Conservation (phyloP, 2,329 filamentous ascomycete species). For the Calonectria henricotiae region DNA sequence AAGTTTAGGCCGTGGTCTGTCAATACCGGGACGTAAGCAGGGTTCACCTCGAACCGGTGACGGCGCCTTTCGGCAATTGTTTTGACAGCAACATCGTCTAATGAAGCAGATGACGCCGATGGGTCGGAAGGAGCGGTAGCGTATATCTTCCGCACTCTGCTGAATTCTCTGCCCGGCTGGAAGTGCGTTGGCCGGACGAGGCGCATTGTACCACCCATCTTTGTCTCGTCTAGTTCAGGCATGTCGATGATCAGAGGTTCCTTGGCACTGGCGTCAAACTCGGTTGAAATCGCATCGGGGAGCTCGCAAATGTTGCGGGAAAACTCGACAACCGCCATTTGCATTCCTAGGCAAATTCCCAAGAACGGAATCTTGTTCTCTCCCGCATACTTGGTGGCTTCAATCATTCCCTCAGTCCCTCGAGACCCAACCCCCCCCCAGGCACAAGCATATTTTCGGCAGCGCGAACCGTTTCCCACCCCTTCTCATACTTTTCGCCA, state of each 20-base stretch:
- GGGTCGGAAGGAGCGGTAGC: conserved; percentile 61
- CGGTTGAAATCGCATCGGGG: conserved; percentile 69
- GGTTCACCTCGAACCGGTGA: conserved; percentile 94
- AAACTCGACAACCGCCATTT: conserved; percentile 92
- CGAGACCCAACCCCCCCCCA: conserved; percentile 87
- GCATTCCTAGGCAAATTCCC: conserved; percentile 93
- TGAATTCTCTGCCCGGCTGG: conserved; percentile 84
- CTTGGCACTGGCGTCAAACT: conserved; percentile 70
- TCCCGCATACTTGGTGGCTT: conserved; percentile 88
- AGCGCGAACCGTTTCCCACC: conserved; percentile 85
- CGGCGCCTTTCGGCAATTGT: conserved; percentile 79
- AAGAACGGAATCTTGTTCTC: conserved; percentile 86
- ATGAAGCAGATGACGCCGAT: background rate
- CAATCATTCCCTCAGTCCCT: conserved; percentile 92
- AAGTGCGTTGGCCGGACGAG: conserved; percentile 83
- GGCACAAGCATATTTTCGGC: conserved; percentile 72
- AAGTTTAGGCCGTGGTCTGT: conserved; percentile 81
- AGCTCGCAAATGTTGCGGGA: conserved; percentile 83
- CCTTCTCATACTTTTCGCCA: conserved; percentile 80
- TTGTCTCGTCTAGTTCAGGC: conserved; percentile 67
- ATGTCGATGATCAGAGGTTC: conserved; percentile 89
- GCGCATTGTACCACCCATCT: conserved; percentile 87
- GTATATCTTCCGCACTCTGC: conserved; percentile 83
- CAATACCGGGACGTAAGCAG: conserved; percentile 79
- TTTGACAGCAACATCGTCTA: conserved; percentile 63